Evolutionary conservation across 2,329 filamentous ascomycete species (phyloP).

Genomic region (Colletotrichum chlorophyti): DNA sequence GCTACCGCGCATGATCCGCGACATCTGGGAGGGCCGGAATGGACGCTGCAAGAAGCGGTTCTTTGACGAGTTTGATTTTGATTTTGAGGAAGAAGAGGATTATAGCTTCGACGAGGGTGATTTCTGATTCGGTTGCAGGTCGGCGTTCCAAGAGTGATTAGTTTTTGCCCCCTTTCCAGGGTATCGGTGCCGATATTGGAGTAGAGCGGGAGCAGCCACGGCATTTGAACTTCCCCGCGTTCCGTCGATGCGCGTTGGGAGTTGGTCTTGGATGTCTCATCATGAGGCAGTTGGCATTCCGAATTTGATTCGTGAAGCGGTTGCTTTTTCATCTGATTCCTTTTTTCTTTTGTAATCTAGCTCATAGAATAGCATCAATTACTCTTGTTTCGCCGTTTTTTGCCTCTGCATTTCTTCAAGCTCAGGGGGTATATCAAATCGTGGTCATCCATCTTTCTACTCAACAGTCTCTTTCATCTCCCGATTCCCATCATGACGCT

Average conservation of each 20-base stretch:
- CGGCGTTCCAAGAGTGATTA: neutral
- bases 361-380: neutral
- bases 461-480: neutral
- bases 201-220: neutral
- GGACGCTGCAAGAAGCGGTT: constrained; percentile 21
- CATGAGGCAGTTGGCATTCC: neutral
- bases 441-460: constrained; percentile 9
- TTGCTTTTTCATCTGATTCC: neutral
- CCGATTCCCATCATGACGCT: constrained; percentile 5
- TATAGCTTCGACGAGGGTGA: neutral
- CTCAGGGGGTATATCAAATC: constrained; percentile 27
- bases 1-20: constrained; percentile 17
- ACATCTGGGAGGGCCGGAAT: constrained; percentile 10
- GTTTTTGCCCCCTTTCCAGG: neutral
- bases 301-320: neutral
- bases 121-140: neutral
- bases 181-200: neutral
- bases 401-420: constrained; percentile 1
- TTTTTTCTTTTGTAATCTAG: neutral
- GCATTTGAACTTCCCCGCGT: neutral
- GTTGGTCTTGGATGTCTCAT: neutral
- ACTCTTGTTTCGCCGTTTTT: no score
- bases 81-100: constrained; percentile 16
- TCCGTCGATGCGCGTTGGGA: no score
- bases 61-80: constrained; percentile 9